Base-by-base conservation (phyloP, 441 rosid genomes). In the Syzygium malaccense region DNA sequence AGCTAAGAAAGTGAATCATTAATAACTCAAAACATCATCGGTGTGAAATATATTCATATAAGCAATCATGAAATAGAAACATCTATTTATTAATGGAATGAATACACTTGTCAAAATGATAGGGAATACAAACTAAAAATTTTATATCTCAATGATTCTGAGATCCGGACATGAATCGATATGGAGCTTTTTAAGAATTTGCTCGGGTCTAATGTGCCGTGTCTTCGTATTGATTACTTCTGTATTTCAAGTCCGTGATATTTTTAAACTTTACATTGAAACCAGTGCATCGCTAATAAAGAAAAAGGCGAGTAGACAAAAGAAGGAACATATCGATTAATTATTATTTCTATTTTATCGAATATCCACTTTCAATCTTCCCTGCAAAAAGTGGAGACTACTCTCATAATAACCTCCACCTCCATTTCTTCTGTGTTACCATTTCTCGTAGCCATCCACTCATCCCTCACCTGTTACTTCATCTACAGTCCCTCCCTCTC, bases 391-490 rank as follows among this genome's bases (percentile, higher is more conserved):
- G 83, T 75, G 83, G 83, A 41, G 83, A 75, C 83, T 23, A 41
- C 51, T 75, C 51, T 75, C 83, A 75, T 75, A 75, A 75, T 75
- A 75, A 20, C 90, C 23, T 80, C 87, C 85, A 49, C 90, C 88
- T 85, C 86, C 87, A 45, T 64, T 64, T 37, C n/a, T 57, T 55
- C 80, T 71, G 80, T 37, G n/a, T 75, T 75, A 86, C 75, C 4
- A 23, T 85, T 45, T 87, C 87, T 71, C 87, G 30, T 23, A n/a
- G 75, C 19, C 85, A 88, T 85, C 91, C 93, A 89, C 92, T 91
- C 88, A 87, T 60, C 87, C 75, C 88, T 88, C 89, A 88, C 87
- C 75, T 53, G 92, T 90, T 68, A 91, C 56, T 86, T 88, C 90
- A 87, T 37, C 91, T 90, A 85, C 87, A 90, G 87, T 79, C 64